Evolutionary conservation across 2,329 filamentous ascomycete genomes (phyloP).

Genomic region (Nannizzia gypsea): DNA sequence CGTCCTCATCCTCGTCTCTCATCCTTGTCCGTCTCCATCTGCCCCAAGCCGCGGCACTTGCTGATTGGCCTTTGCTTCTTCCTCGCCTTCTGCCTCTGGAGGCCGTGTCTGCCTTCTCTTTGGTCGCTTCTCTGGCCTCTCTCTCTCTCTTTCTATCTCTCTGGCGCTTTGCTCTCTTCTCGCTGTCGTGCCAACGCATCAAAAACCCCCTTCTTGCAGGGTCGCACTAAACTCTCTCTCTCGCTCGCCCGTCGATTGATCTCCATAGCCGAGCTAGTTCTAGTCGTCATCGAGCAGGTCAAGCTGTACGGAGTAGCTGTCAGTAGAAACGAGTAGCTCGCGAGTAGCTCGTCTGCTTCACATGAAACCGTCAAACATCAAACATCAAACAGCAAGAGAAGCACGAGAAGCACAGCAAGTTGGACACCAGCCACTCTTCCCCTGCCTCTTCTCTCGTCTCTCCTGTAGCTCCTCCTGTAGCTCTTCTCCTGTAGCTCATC

Average conservation of each 20-base stretch:
- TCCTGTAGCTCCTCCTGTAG: not conserved
- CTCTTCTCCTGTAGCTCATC: not conserved
- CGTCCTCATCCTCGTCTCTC: not conserved
- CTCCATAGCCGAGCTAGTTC: no score
- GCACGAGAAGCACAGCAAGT: not conserved
- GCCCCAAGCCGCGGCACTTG: not conserved
- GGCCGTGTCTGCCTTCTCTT: no score
- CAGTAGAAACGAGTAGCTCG: no score
- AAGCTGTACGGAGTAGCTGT: no score
- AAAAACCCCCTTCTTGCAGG: not conserved
- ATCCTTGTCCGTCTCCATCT: not conserved
- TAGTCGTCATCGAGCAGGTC: no score
- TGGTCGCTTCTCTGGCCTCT: no score
- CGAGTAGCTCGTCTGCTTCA: no score
- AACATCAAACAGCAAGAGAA: no score
- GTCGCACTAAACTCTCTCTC: not conserved
- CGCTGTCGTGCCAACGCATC: not conserved
- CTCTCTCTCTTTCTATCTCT: not conserved
- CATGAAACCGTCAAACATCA: no score
- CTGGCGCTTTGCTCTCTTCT: not conserved
- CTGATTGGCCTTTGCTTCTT: not conserved
- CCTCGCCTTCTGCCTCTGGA: not conserved
- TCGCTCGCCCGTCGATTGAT: no score
- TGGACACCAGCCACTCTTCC: not conserved
- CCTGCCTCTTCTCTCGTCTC: not conserved